phyloP scores from a whole-genome alignment of 257 asterid genomes.

The Ehretia macrophylla region DNA sequence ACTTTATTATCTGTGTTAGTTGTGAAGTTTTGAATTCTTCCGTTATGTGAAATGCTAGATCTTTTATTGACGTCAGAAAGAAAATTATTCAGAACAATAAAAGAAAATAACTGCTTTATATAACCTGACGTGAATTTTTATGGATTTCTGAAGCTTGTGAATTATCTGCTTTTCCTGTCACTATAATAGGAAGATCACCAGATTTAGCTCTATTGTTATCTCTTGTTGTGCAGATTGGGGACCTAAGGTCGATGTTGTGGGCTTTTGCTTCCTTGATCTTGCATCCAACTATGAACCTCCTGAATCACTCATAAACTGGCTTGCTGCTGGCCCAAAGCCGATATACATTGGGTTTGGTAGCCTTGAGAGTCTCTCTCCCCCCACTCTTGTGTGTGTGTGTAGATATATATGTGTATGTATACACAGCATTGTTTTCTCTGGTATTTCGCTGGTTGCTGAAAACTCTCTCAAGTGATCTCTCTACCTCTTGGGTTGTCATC shows the following conservation, averaged over 20 bases:
- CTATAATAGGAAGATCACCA: constrained; percentile 8
- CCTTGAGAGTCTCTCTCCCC: constrained; percentile 67
- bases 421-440: no score
- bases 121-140: no score
- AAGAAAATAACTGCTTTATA: no score
- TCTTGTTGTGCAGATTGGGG: constrained; percentile 84
- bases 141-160: no score
- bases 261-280: constrained; percentile 98
- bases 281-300: constrained; percentile 87
- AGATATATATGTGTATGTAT: no score
- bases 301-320: constrained; percentile 79
- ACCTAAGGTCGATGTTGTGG: constrained; percentile 88
- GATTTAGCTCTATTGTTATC: constrained; percentile 19
- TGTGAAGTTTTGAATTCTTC: background rate
- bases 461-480: no score
- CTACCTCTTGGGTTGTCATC: no score
- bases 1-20: no score
- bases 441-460: no score
- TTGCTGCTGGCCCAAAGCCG: constrained; percentile 81
- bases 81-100: no score
- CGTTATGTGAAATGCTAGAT: background rate
- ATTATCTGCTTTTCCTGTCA: background rate
- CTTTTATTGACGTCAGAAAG: no score
- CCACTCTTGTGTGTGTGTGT: no score
- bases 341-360: constrained; percentile 87